Conservation (phyloP, 129 eudicot species). For the Escallonia rubra region DNA sequence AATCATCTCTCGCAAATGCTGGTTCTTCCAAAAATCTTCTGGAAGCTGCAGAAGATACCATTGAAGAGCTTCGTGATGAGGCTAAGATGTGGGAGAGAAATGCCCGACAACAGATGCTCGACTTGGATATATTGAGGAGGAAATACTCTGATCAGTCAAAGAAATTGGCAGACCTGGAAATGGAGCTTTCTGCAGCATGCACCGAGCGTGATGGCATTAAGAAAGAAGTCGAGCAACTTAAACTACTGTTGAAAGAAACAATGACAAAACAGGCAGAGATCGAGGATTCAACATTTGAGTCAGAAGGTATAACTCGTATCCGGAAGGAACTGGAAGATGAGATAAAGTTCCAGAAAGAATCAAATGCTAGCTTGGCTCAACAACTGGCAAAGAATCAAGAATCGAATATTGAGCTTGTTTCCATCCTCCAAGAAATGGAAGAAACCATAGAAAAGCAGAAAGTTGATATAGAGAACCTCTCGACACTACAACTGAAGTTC, state of each 20-base stretch:
- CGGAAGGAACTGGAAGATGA: slow-evolving; percentile 61
- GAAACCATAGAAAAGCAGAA: slow-evolving; percentile 61
- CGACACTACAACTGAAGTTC: slow-evolving; percentile 23
- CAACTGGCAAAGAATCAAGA: slow-evolving; percentile 64
- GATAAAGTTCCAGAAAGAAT: slow-evolving; percentile 52
- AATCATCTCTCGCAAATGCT: slow-evolving; percentile 28
- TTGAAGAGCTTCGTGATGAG: slow-evolving; percentile 77
- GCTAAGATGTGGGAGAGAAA: slow-evolving; percentile 93
- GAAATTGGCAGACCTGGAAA: slow-evolving; percentile 34
- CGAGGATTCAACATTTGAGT: slow-evolving; percentile 26
- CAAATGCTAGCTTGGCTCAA: slow-evolving; percentile 38
- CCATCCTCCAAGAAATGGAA: slow-evolving; percentile 74
- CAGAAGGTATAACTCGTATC: slow-evolving; percentile 33
- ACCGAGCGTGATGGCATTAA: slow-evolving; percentile 50
- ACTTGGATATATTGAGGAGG: slow-evolving; percentile 58
- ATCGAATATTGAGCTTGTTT: slow-evolving; percentile 70
- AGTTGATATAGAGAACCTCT: slow-evolving; percentile 60
- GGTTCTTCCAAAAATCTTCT: slow-evolving; percentile 61
- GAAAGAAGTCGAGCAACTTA: slow-evolving; percentile 50
- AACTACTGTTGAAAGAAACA: slow-evolving; percentile 35
- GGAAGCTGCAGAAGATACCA: slow-evolving; percentile 80
- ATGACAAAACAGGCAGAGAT: slow-evolving; percentile 21
- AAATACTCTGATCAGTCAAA: slow-evolving; percentile 45
- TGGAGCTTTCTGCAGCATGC: slow-evolving; percentile 60
- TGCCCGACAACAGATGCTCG: slow-evolving; percentile 55